A percentile compares a stretch with the other conserved stretches of the same genome.
These are phyloP conservation scores for Inonotus hispidus DNA, from an alignment of 1,284 basidiomycete genomes.

Conservation along the genomic window DNA sequence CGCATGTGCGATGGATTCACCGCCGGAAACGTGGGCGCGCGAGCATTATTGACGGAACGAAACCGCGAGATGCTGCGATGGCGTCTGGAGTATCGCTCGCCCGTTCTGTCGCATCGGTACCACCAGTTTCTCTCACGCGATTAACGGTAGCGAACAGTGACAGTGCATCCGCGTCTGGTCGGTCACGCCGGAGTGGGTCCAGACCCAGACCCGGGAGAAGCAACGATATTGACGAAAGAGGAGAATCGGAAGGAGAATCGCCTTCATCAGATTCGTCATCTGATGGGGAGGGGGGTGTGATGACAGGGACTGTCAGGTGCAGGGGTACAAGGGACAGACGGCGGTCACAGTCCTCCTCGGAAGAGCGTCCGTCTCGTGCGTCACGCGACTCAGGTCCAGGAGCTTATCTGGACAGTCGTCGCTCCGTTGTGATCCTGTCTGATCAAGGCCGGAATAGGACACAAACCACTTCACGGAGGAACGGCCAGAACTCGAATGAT, in stretches of 20 bases:
- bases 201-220: not conserved
- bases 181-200: not conserved
- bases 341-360: not conserved
- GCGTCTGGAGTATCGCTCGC: conserved; percentile 7
- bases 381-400: not conserved
- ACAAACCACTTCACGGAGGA: not conserved
- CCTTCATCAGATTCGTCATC: not conserved
- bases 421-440: not conserved
- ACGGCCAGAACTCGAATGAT: not conserved
- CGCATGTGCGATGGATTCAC: conserved; percentile 48
- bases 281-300: not conserved
- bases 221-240: not conserved
- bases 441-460: not conserved
- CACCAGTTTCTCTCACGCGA: not conserved
- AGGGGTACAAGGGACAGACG: not conserved
- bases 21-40: conserved; percentile 40
- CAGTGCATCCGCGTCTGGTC: not conserved
- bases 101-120: not conserved
- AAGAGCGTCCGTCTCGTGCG: not conserved
- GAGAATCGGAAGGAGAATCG: not conserved
- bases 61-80: conserved; percentile 3
- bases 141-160: not conserved
- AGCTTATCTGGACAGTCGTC: not conserved
- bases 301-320: not conserved
- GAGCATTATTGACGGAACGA: conserved; percentile 2